These are phyloP conservation scores for Phytopythium vexans DNA, from an alignment of 352 stramenopile species.

Conservation along the genomic window DNA sequence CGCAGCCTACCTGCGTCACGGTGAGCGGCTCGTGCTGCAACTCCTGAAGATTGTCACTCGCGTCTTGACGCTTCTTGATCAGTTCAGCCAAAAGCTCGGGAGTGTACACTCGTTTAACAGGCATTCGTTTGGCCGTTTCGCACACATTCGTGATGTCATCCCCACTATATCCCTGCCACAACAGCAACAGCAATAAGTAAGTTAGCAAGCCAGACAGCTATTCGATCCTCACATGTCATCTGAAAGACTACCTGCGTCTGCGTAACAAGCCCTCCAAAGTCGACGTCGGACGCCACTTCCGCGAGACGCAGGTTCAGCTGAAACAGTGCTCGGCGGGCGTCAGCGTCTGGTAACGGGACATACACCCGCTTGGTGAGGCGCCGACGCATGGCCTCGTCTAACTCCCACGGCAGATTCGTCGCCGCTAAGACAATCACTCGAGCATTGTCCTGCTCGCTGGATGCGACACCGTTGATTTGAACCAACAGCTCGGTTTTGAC, in stretches of 20 bases:
- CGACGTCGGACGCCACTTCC: constrained; percentile 75
- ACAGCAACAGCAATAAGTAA: constrained; percentile 9
- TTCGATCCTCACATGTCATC: neutral
- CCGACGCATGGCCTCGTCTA: constrained; percentile 94
- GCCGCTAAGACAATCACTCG: constrained; percentile 93
- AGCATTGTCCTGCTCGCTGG: constrained; percentile 28
- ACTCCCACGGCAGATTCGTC: constrained; percentile 96
- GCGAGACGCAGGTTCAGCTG: constrained; percentile 73
- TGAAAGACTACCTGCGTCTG: constrained; percentile 50
- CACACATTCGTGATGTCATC: constrained; percentile 60
- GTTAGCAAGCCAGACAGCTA: constrained; percentile 8
- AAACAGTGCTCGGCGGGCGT: constrained; percentile 70
- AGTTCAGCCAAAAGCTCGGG: constrained; percentile 47
- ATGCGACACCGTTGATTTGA: constrained; percentile 95
- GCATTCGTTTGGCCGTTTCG: constrained; percentile 77
- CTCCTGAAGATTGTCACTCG: constrained; percentile 9
- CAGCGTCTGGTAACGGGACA: constrained; percentile 50
- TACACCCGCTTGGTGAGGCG: constrained; percentile 96
- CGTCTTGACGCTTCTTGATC: constrained; percentile 43
- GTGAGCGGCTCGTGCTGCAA: no score
- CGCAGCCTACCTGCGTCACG: no score
- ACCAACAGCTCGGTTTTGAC: constrained; percentile 98
- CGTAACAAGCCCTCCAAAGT: constrained; percentile 62
- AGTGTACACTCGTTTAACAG: constrained; percentile 75
- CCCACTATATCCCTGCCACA: constrained; percentile 42